phyloP scores from a whole-genome alignment of 78 protist genomes.

The Dictyostelium intermedium region DNA sequence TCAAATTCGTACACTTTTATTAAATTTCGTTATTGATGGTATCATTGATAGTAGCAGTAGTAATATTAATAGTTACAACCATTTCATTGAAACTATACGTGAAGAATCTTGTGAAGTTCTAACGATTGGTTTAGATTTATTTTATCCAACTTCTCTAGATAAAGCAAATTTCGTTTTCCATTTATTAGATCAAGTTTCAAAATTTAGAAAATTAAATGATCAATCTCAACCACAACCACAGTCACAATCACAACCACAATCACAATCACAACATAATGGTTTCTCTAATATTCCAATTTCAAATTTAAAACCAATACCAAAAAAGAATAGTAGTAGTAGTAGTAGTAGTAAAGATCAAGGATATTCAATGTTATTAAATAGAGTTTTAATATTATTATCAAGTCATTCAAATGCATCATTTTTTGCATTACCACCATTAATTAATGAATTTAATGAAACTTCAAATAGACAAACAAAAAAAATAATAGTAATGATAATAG shows the following conservation, averaged over 20 bases:
- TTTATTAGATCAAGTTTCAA: constrained; percentile 46
- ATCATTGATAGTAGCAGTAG: not conserved
- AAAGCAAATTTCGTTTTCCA: constrained; percentile 70
- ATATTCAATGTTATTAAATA: constrained; percentile 58
- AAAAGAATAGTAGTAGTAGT: not conserved
- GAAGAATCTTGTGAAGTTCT: constrained; percentile 79
- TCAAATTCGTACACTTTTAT: constrained; percentile 7
- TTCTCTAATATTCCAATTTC: constrained; percentile 4
- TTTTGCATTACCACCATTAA: constrained; percentile 70
- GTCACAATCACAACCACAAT: not conserved
- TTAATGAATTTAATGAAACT: constrained; percentile 26
- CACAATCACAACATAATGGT: constrained; percentile 3
- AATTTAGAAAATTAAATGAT: not conserved
- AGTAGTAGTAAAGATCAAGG: constrained; percentile 21
- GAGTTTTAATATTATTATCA: constrained; percentile 40
- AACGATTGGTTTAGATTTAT: constrained; percentile 81
- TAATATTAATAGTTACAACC: not conserved
- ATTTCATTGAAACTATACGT: constrained; percentile 17
- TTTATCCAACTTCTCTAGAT: constrained; percentile 76
- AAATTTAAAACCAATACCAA: not conserved
- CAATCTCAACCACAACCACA: not conserved
- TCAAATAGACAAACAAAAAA: not conserved
- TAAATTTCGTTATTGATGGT: constrained; percentile 63
- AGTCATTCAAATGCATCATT: constrained; percentile 76
- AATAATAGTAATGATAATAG: not conserved